Evolutionary conservation across 805 yeast genomes (phyloP), one percentile per base, ranked within the genome.

Genomic region (Kazachstania kunashirensis): DNA sequence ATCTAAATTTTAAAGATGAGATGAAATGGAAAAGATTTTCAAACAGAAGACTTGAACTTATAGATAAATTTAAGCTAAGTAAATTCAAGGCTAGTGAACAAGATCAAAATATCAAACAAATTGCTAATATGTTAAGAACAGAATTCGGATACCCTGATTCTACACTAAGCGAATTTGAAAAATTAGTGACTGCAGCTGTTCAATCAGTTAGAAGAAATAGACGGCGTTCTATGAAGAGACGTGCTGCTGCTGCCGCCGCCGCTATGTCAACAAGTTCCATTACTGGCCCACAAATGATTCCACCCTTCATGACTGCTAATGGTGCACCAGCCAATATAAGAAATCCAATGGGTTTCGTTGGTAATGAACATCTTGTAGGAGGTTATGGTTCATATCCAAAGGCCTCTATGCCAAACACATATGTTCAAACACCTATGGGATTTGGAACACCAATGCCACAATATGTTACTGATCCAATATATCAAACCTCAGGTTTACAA

Each of bases 201-300:
- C 98, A 89, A 59, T 79, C 94, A 35, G 96, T 84, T 2, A 66
- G 97, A 43, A 67, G 98, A 46, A 89, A 89, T 57, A 69, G 95
- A 41, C 84, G 80, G 52, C 60, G 95, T 45, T 72, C 75, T 6
- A 65, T 66, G 42, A 70, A 68, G 47, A 53, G 54, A 25, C 31
- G 32, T 8, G 32, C 37, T 13, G 32, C 32, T 6, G 37, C 37
- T 16, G 30, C 31, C 20, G 31, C 30, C 15, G 36, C 36, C 5
- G 29, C 34, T 16, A 27, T 15, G 25, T 15, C 24, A 12, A 30
- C 19, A 24, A 20, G 8, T 13, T 20, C 25, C 15, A 30, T 20
- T 4, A 20, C n/a, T 30, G 25, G 25, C 14, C 18, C 25, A n/a
- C 31, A 26, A 14, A 26, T 27, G 31, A 15, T 26, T 11, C 29